A percentile compares a stretch with the other conserved stretches of the same genome.
Conservation (phyloP, 805 yeast genomes). For the Sugiyamaella chiloensis region DNA sequence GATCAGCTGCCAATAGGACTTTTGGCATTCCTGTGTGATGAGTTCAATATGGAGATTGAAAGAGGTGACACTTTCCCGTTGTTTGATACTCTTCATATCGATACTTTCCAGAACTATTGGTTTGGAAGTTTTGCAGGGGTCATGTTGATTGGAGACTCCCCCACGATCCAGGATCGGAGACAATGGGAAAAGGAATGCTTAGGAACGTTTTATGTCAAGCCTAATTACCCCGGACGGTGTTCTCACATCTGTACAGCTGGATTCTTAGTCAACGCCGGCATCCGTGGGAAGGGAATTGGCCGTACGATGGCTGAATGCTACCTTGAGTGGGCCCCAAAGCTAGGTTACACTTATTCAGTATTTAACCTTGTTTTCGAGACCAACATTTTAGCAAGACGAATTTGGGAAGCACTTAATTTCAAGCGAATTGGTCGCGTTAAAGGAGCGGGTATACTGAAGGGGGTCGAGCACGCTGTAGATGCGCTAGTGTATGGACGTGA, state of each 20-base stretch:
- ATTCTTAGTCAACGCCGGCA: constrained; percentile 87
- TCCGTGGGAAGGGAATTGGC: constrained; percentile 90
- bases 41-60: constrained; percentile 87
- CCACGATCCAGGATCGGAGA: constrained; percentile 45
- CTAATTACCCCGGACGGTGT: constrained; percentile 89
- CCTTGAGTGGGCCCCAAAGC: constrained; percentile 83
- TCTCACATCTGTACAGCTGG: constrained; percentile 91
- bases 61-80: constrained; percentile 86
- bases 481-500: constrained; percentile 83
- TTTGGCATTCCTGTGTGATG: constrained; percentile 79
- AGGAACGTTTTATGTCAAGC: constrained; percentile 80
- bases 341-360: constrained; percentile 81
- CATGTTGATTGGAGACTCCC: constrained; percentile 74
- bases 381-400: constrained; percentile 74
- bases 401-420: constrained; percentile 75
- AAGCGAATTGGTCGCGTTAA: constrained; percentile 74
- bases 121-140: constrained; percentile 80
- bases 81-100: constrained; percentile 71
- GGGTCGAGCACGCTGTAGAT: constrained; percentile 81
- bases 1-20: constrained; percentile 73
- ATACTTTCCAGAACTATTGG: constrained; percentile 83
- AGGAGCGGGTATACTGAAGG: constrained; percentile 85
- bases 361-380: constrained; percentile 88
- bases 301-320: constrained; percentile 77
- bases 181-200: constrained; percentile 93